Evolutionary conservation across 176 grass and related monocot species (phyloP), one percentile per base, ranked within the genome.

Genomic region (Raddia distichophylla): DNA sequence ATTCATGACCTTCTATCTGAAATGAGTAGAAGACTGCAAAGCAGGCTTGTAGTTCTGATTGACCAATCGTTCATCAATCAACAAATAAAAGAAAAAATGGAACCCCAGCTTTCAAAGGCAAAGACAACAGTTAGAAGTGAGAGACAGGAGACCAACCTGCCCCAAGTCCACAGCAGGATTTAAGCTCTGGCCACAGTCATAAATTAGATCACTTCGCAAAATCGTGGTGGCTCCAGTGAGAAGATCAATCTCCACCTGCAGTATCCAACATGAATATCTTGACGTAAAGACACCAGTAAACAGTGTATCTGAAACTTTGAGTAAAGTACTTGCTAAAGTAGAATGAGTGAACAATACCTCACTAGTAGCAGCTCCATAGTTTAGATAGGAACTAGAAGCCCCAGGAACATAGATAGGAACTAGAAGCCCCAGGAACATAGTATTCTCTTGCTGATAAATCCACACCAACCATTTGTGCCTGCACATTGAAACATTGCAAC

Each of bases 81-180:
- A 71, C 45, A 61, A 72, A 54, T 27, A 33, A 60, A 61, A 40
- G 13, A 4, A 64, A 34, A 7, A 65, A 22, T 32, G 11, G n/a
- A 67, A 52, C 0, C 42, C 43, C 22, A 19, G 43, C 6, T 71
- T 60, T 61, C 17, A 27, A 19, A 80, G 52, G 35, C 55, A 42
- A 46, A 60, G 9, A 57, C 7, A 45, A 12, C 4, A 32, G 35
- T 72, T 17, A 47, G 17, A 55, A 79, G 12, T 59, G 19, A 82
- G 57, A 72, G 16, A 60, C 33, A 64, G 67, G 79, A 50, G 51
- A 70, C 79, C 18, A 34, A 98, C 95, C 95, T 98, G 92, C 56
- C 95, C 90, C 76, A 98, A 86, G 88, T 95, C 95, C 71, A 98
- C 84, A 27, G 92, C 95, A 83, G 92, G 92, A 82, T 98, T 98